Evolutionary conservation across 495 filamentous ascomycete genomes (phyloP), one percentile per base, ranked within the genome.

Genomic region (Penicillium parvum): DNA sequence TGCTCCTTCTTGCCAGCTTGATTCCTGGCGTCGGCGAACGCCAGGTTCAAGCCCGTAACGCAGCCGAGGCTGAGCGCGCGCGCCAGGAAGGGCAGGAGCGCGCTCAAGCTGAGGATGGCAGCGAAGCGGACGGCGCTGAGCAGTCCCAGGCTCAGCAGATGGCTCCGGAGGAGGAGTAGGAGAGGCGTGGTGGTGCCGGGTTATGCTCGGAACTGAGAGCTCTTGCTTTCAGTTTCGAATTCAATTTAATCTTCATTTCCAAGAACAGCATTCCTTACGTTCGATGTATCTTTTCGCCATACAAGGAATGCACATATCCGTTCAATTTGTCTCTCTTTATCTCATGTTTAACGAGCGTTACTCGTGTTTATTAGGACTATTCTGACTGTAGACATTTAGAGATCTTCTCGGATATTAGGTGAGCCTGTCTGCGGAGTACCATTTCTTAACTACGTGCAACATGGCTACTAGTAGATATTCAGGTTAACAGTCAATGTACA

Each of bases 1-100:
- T 89, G 10, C 68, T 96, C 21, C 91, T 96, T 53, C 61, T 95
- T 25, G 88, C 88, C 5, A 92, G 86, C 64, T 68, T 96, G 38
- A 79, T 88, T 20, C 90, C 90, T 0, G 90, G 90, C 6, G 73
- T 95, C 10, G 87, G 88, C 1, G 90, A 95, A 61, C 66, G 87
- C 32, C 85, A 92, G 54, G 87, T 95, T 32, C 73, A 76, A 45
- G 82, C 79, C 25, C 72, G 82, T 26, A 82, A 85, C 53, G 78
- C 73, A 3, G 78, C 79, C 6, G 81, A 81, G 50, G 72, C 68
- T 16, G 74, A 73, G 40, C 68, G 63, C 7, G 74, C 45, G 45
- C 57, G 63, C 29, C 69, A 57, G 37, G 70, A 62, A 43, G 65
- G 66, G 43, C 64, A 59, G 28, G 47, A 57, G 26, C 47, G 50